phyloP scores from a whole-genome alignment of 306 rosid genomes.

The Pachyrhizus erosus region DNA sequence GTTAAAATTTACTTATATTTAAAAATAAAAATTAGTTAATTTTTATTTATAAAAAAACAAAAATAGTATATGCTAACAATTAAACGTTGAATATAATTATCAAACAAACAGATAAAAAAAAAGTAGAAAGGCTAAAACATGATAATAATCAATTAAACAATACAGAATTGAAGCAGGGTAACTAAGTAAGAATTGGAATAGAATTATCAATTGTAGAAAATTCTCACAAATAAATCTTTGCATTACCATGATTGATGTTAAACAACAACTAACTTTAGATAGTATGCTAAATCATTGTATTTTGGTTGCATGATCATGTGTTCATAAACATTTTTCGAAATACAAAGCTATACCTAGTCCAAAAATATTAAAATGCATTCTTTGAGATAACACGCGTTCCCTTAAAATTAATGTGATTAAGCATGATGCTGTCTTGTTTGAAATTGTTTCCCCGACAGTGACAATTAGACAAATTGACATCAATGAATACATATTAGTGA shows the following conservation, averaged over 20 bases:
- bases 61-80: neutral
- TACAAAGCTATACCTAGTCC: neutral
- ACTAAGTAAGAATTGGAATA: neutral
- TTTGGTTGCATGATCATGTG: neutral
- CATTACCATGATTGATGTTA: neutral
- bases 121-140: neutral
- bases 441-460: neutral
- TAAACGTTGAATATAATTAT: neutral
- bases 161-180: neutral
- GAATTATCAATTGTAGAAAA: neutral
- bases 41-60: too few relatives aligned
- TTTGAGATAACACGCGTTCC: neutral
- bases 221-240: neutral
- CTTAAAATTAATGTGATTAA: neutral
- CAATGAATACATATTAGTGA: neutral
- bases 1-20: too few relatives aligned
- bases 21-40: too few relatives aligned
- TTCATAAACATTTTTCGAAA: neutral
- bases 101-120: neutral
- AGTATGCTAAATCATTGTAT: neutral
- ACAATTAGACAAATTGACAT: slow-evolving; percentile 26
- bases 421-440: neutral
- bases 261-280: neutral
- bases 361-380: neutral
- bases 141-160: neutral